Conservation (phyloP, 257 asterid species). For the Lantana camara region DNA sequence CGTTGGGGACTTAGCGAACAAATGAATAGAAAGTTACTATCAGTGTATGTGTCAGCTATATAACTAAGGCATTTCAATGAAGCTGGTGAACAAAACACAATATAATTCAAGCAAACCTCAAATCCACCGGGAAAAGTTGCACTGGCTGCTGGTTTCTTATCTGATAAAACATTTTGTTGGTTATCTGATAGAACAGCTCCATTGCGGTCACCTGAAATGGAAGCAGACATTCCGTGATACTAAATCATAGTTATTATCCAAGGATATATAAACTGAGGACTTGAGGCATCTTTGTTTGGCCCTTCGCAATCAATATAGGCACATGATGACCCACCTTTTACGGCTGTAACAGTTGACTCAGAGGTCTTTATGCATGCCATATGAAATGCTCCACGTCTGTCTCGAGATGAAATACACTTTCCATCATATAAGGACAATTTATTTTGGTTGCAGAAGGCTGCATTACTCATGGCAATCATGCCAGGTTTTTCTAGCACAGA, state of each 20-base stretch:
- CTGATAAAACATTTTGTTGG: constrained; percentile 38
- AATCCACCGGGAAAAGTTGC: constrained; percentile 68
- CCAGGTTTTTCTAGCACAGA: constrained; percentile 55
- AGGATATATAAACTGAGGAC: constrained; percentile 1
- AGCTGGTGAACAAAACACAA: constrained; percentile 9
- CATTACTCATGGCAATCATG: constrained; percentile 37
- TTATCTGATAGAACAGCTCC: constrained; percentile 60
- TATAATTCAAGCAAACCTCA: constrained; percentile 47
- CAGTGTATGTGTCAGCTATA: constrained; percentile 13
- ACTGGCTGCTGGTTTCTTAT: constrained; percentile 40
- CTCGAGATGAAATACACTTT: constrained; percentile 43
- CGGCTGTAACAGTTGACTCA: constrained; percentile 51
- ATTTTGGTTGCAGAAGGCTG: constrained; percentile 36
- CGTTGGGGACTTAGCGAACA: background rate
- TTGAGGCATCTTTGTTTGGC: background rate
- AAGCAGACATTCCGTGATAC: constrained; percentile 29
- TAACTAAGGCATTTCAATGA: constrained; percentile 19
- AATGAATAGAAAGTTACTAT: constrained; percentile 14
- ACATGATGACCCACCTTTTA: constrained; percentile 52
- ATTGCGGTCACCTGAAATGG: constrained; percentile 49
- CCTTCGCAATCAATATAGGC: constrained; percentile 19
- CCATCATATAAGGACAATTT: constrained; percentile 39
- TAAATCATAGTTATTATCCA: constrained; percentile 20
- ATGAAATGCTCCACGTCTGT: constrained; percentile 41
- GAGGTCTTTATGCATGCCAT: constrained; percentile 66